A percentile compares a stretch with the other conserved stretches of the same genome.
phyloP scores from a whole-genome alignment of 1,284 basidiomycete genomes.

The Moniliophthora roreri region DNA sequence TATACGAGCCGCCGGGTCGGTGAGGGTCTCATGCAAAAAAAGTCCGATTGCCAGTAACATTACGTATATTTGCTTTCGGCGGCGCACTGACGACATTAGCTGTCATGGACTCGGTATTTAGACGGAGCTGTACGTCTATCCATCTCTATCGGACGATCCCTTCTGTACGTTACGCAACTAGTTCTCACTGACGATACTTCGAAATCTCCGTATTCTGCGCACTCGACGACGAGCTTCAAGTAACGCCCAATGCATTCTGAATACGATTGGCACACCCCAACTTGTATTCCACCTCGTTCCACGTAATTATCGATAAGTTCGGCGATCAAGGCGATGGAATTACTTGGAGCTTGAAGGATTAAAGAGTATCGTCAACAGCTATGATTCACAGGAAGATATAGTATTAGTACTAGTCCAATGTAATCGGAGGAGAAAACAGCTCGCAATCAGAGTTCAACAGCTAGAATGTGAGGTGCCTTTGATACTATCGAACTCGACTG shows the following conservation, averaged over 20 bases:
- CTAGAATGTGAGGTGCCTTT: constrained; percentile 21
- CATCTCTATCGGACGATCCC: too few species aligned
- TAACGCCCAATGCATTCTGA: constrained; percentile 20
- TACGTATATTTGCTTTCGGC: too few species aligned
- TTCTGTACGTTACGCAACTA: too few species aligned
- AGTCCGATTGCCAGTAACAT: too few species aligned
- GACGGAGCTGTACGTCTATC: too few species aligned
- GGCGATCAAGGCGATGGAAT: constrained; percentile 18
- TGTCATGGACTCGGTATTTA: too few species aligned
- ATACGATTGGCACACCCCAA: constrained; percentile 16
- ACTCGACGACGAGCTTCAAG: too few species aligned
- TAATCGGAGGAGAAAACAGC: constrained; percentile 7
- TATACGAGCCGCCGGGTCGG: too few species aligned
- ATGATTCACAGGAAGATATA: constrained; percentile 19
- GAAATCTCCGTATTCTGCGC: too few species aligned
- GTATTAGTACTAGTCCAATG: neutral
- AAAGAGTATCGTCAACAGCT: constrained; percentile 13
- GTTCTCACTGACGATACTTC: too few species aligned
- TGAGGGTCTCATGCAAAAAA: too few species aligned
- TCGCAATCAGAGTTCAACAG: constrained; percentile 21
- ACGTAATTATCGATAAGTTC: constrained; percentile 24
- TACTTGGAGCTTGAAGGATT: constrained; percentile 18
- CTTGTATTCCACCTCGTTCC: constrained; percentile 18
- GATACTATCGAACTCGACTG: constrained; percentile 19
- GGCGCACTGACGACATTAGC: too few species aligned